Percentiles rank a stretch among this genome's conserved stretches.
phyloP scores from a whole-genome alignment of 371 early-diverging fungal species.

The Encephalitozoon hellem region DNA sequence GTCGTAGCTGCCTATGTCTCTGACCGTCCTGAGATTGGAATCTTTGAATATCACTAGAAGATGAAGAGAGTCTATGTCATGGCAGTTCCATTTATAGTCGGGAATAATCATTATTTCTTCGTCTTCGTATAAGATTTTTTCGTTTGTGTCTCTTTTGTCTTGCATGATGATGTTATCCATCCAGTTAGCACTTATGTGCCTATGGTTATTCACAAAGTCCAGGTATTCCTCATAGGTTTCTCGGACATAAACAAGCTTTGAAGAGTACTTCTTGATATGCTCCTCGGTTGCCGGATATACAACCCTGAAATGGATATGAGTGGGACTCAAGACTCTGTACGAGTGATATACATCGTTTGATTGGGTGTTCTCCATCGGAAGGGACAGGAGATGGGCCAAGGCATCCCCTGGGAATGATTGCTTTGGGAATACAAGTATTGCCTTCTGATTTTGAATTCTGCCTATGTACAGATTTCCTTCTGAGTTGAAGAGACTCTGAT shows the following conservation, averaged over 20 bases:
- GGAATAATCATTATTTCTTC: slow-evolving; percentile 44
- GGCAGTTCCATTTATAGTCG: slow-evolving; percentile 56
- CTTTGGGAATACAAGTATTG: slow-evolving; percentile 19
- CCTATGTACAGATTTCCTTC: slow-evolving; percentile 17
- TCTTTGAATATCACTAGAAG: slow-evolving; percentile 56
- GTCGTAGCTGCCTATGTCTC: slow-evolving; percentile 8
- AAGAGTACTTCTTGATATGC: slow-evolving; percentile 40
- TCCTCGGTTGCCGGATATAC: slow-evolving; percentile 49
- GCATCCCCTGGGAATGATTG: neutral
- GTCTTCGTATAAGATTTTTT: slow-evolving; percentile 45
- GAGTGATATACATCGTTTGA: slow-evolving; percentile 22
- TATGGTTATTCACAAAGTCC: neutral
- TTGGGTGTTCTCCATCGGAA: neutral
- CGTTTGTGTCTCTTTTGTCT: neutral
- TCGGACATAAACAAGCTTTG: neutral
- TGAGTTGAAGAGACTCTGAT: neutral
- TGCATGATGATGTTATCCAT: slow-evolving; percentile 26
- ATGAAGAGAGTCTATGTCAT: slow-evolving; percentile 35
- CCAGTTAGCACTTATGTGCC: slow-evolving; percentile 13
- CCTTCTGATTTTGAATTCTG: slow-evolving; percentile 5
- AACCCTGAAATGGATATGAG: slow-evolving; percentile 4
- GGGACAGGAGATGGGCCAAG: neutral
- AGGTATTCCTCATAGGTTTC: slow-evolving; percentile 49
- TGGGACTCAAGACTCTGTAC: neutral
- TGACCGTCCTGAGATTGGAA: slow-evolving; percentile 16